Percentiles rank a stretch among this genome's conserved stretches.
phyloP scores from a whole-genome alignment of 2,329 filamentous ascomycete species.

The Aspergillus neotritici region DNA sequence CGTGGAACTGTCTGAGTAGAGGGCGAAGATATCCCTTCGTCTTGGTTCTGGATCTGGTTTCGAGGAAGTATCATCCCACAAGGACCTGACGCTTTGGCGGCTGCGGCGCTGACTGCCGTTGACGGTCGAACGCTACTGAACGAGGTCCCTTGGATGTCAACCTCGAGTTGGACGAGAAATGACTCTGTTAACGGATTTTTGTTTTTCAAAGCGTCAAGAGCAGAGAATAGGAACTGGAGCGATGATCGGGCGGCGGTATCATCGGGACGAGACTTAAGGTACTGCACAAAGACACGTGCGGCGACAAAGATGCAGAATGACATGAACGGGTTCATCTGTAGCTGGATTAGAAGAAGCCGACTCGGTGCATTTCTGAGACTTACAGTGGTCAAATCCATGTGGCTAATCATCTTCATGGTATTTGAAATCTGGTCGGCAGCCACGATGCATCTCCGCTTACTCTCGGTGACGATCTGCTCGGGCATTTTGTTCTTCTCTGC shows the following conservation, averaged over 20 bases:
- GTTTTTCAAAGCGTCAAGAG: constrained; percentile 82
- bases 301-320: constrained; percentile 96
- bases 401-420: constrained; percentile 92
- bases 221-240: constrained; percentile 81
- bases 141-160: constrained; percentile 67
- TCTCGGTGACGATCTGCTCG: constrained; percentile 72
- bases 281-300: constrained; percentile 90
- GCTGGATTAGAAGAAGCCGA: constrained; percentile 15
- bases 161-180: constrained; percentile 86
- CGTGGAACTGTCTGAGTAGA: too few species aligned
- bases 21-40: too few species aligned
- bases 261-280: constrained; percentile 86
- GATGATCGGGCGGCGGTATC: constrained; percentile 73
- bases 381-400: constrained; percentile 78
- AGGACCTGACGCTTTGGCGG: neutral
- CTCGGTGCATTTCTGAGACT: constrained; percentile 30
- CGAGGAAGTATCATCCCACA: too few species aligned
- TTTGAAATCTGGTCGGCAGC: constrained; percentile 89
- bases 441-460: constrained; percentile 86
- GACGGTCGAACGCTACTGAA: constrained; percentile 21
- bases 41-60: too few species aligned
- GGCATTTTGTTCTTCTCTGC: constrained; percentile 82
- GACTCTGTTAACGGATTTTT: constrained; percentile 91
- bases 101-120: constrained; percentile 6
- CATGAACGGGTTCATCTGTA: constrained; percentile 88